A percentile compares a stretch with the other conserved stretches of the same genome.
Conservation (phyloP, 371 early-diverging fungal genomes). For the Parasitella parasitica region DNA sequence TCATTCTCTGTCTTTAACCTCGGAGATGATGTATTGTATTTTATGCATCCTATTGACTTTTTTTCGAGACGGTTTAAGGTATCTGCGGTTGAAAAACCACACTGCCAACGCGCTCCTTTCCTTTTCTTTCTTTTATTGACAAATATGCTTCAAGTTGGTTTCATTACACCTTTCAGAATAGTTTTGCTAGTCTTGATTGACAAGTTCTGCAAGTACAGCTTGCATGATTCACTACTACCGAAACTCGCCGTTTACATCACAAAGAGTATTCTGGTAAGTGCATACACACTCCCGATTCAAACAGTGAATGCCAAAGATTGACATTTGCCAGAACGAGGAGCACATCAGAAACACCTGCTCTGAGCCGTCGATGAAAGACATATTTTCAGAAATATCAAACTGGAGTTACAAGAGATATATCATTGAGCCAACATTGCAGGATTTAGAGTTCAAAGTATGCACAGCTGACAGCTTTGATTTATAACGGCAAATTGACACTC, state of each 20-base stretch:
- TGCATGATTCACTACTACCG: not conserved
- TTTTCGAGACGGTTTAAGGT: too few species aligned
- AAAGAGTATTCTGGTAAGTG: conserved; percentile 21
- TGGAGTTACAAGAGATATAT: not conserved
- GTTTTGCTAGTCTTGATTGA: conserved; percentile 6
- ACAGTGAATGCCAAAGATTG: not conserved
- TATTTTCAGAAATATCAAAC: not conserved
- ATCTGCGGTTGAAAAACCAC: too few species aligned
- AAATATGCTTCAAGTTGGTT: conserved; percentile 19
- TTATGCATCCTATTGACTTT: not conserved
- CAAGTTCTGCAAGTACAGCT: conserved; percentile 8
- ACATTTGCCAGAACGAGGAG: conserved; percentile 7
- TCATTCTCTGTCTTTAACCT: too few species aligned
- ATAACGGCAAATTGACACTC: not conserved
- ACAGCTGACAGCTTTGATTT: too few species aligned
- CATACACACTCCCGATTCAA: too few species aligned
- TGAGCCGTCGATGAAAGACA: conserved; percentile 7
- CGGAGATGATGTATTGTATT: too few species aligned
- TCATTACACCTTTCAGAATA: conserved; percentile 19
- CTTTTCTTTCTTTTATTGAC: not conserved
- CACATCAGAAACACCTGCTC: conserved; percentile 11
- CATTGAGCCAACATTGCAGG: not conserved
- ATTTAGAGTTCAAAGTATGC: not conserved
- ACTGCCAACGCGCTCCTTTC: too few species aligned
- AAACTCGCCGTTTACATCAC: conserved; percentile 11